Conservation (phyloP, 805 yeast species). For the Starmera amethionina region DNA sequence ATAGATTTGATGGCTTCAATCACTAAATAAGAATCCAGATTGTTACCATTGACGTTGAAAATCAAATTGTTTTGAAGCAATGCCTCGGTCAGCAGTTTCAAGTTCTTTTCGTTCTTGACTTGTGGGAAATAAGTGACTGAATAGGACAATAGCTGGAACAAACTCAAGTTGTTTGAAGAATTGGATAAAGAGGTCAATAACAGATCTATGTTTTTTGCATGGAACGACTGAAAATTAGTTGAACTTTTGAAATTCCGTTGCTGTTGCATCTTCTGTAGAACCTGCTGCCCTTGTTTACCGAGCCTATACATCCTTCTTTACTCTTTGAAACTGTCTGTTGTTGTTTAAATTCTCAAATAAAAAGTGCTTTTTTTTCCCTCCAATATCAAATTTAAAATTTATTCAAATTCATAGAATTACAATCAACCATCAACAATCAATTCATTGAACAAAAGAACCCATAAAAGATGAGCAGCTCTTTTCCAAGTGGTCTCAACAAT, state of each 20-base stretch:
- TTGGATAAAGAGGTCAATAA: slow-evolving; percentile 9
- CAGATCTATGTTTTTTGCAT: slow-evolving; percentile 19
- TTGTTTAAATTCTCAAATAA: neutral
- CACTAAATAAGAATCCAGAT: slow-evolving; percentile 24
- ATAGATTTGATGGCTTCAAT: slow-evolving; percentile 39
- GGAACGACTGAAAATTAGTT: neutral
- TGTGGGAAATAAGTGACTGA: slow-evolving; percentile 35
- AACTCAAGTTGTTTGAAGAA: neutral
- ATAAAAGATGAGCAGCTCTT: slow-evolving; percentile 17
- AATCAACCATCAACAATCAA: neutral
- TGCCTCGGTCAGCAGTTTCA: slow-evolving; percentile 27
- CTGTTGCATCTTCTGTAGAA: slow-evolving; percentile 11
- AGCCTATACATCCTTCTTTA: slow-evolving; percentile 14
- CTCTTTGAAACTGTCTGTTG: neutral
- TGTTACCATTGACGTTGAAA: slow-evolving; percentile 4
- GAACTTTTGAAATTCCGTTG: slow-evolving; percentile 25
- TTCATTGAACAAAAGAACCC: neutral
- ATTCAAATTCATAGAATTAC: neutral
- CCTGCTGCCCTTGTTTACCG: slow-evolving; percentile 17
- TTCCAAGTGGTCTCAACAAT: slow-evolving; percentile 27
- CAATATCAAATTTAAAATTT: neutral
- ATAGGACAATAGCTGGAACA: slow-evolving; percentile 24
- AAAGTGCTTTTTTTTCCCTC: neutral
- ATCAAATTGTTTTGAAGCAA: slow-evolving; percentile 23
- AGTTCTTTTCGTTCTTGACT: slow-evolving; percentile 33